These are phyloP conservation scores for Emmonsia crescens DNA, from an alignment of 2,329 filamentous ascomycete species.

Conservation along the genomic window DNA sequence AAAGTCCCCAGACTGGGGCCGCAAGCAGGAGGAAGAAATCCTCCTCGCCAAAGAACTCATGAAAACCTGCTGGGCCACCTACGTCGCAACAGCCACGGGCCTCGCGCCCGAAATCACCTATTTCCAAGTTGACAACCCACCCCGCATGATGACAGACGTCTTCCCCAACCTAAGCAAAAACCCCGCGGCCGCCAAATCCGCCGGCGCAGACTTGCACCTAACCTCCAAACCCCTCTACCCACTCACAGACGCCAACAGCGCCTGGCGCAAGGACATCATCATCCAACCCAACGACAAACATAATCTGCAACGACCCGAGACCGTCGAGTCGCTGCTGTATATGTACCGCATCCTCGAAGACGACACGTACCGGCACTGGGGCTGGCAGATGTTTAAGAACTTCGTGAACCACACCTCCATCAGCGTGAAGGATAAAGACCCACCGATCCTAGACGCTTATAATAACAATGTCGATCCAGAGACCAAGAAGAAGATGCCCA, in stretches of 20 bases:
- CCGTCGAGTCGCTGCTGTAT: constrained; percentile 91
- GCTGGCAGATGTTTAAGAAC: constrained; percentile 94
- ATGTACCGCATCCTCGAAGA: constrained; percentile 98
- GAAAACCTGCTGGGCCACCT: constrained; percentile 98
- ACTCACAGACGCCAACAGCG: constrained; percentile 18
- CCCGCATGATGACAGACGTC: constrained; percentile 39
- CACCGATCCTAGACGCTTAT: constrained; percentile 62
- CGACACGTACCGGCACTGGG: constrained; percentile 81
- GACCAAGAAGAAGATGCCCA: constrained; percentile 24
- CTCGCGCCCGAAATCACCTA: constrained; percentile 92
- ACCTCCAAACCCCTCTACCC: constrained; percentile 27
- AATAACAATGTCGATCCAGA: constrained; percentile 72
- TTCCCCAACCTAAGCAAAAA: constrained; percentile 25
- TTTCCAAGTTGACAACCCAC: constrained; percentile 65
- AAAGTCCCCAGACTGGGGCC: constrained; percentile 60
- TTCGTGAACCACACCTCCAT: constrained; percentile 81
- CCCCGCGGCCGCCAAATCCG: constrained; percentile 4
- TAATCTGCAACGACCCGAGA: constrained; percentile 92
- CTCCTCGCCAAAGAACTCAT: constrained; percentile 77
- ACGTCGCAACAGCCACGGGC: constrained; percentile 77
- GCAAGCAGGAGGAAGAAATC: constrained; percentile 77
- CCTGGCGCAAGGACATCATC: constrained; percentile 67
- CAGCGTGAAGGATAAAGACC: constrained; percentile 43
- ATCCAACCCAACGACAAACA: constrained; percentile 77
- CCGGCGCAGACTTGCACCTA: constrained; percentile 23